Conservation (phyloP, 441 rosid species). For the Erodium texanum region DNA sequence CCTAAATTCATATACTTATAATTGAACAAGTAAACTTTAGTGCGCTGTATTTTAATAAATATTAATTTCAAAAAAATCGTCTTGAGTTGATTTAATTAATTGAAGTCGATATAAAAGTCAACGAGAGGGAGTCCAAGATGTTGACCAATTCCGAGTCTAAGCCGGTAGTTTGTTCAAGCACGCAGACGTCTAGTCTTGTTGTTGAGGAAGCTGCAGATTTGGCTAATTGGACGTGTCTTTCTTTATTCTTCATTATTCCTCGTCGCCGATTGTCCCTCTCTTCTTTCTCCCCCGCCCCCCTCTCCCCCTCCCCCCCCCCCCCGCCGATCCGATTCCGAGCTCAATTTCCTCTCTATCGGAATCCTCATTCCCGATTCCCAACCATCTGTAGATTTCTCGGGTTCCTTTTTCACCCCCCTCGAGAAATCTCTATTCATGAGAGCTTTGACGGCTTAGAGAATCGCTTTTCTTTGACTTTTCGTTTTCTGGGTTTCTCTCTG, state of each 20-base stretch:
- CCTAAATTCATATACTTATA: too few species aligned
- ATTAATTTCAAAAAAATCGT: too few species aligned
- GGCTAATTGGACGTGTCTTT: background rate
- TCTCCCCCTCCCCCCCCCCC: too few species aligned
- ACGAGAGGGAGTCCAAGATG: background rate
- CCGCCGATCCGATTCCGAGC: too few species aligned
- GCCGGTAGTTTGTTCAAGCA: background rate
- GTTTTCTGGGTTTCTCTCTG: background rate
- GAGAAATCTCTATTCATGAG: background rate
- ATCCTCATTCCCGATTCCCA: too few species aligned
- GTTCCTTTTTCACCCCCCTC: background rate
- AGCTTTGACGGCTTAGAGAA: background rate
- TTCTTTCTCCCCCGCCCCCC: background rate
- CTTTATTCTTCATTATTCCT: too few species aligned
- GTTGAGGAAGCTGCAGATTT: background rate
- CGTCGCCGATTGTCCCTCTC: background rate
- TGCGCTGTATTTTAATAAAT: too few species aligned
- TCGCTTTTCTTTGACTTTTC: background rate
- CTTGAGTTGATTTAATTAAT: too few species aligned
- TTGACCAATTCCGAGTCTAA: conserved; percentile 2
- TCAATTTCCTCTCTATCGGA: too few species aligned
- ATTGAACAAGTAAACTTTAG: too few species aligned
- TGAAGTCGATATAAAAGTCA: background rate
- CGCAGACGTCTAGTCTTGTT: background rate
- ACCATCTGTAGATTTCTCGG: background rate